Conservation (phyloP, 352 stramenopile genomes). For the Aphanomyces cochlioides region DNA sequence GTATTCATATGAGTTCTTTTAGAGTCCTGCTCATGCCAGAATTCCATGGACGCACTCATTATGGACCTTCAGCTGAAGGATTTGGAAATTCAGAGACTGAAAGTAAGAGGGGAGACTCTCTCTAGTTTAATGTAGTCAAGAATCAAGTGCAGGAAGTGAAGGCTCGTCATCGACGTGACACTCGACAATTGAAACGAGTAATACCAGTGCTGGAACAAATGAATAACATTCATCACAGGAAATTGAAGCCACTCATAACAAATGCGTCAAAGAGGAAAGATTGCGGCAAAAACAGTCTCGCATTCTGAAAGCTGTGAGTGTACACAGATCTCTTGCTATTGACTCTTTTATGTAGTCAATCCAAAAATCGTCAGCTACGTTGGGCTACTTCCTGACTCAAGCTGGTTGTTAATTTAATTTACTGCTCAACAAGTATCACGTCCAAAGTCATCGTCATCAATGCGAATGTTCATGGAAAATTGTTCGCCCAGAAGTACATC, state of each 20-base stretch:
- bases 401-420: no score
- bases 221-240: not conserved
- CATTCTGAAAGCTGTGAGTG: constrained; percentile 19
- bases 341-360: constrained; percentile 6
- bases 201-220: not conserved
- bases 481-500: constrained; percentile 85
- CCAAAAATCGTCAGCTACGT: constrained; percentile 22
- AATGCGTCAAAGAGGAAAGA: constrained; percentile 3
- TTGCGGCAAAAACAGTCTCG: constrained; percentile 18
- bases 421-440: constrained; percentile 44
- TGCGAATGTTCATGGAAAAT: constrained; percentile 84
- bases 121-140: not conserved
- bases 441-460: constrained; percentile 91
- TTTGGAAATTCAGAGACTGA: constrained; percentile 15
- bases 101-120: not conserved
- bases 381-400: constrained; percentile 6
- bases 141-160: constrained; percentile 16
- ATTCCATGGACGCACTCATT: not conserved
- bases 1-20: no score
- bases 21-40: not conserved
- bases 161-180: constrained; percentile 20
- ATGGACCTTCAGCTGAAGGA: constrained; percentile 23
- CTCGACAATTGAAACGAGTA: constrained; percentile 13
- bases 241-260: not conserved
- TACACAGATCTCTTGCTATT: not conserved